Evolutionary conservation across 78 protist species (phyloP).

Genomic region (Cavenderia fasciculata): DNA sequence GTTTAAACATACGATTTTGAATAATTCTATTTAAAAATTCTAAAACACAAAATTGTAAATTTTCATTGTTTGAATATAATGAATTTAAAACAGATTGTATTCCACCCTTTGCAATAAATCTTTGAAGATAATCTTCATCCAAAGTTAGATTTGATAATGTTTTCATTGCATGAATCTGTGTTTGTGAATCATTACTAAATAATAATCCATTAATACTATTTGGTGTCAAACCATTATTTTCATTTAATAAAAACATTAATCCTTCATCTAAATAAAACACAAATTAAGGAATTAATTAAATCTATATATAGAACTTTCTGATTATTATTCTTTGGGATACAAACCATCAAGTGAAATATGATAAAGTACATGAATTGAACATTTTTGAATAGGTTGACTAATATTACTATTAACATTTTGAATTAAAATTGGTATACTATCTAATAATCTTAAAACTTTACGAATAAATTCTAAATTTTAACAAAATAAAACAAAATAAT

Average conservation of each 20-base stretch:
- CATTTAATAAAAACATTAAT: background rate
- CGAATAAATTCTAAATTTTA: conserved; percentile 48
- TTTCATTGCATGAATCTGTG: conserved; percentile 28
- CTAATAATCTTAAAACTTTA: conserved; percentile 50
- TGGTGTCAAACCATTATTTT: background rate
- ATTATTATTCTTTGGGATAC: background rate
- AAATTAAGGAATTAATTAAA: background rate
- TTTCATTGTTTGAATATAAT: conserved; percentile 64
- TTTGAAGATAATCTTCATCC: conserved; percentile 23
- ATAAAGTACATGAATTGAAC: background rate
- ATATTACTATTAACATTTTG: conserved; percentile 11
- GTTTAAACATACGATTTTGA: background rate
- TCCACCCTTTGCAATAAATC: conserved; percentile 37
- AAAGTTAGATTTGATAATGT: conserved; percentile 16
- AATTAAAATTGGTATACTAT: conserved; percentile 13
- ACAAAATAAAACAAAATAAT: background rate
- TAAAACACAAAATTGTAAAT: conserved; percentile 39
- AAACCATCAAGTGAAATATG: conserved; percentile 41
- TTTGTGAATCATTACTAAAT: conserved; percentile 49
- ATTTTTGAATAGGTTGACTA: conserved; percentile 22
- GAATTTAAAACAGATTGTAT: conserved; percentile 37
- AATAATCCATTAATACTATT: conserved; percentile 2
- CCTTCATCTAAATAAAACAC: conserved; percentile 27
- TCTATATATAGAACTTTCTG: no score
- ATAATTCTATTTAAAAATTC: conserved; percentile 23